A percentile compares a stretch with the other conserved stretches of the same genome.
These are phyloP conservation scores for Nigrospora sphaerica DNA, from an alignment of 2,329 filamentous ascomycete species.

Conservation along the genomic window DNA sequence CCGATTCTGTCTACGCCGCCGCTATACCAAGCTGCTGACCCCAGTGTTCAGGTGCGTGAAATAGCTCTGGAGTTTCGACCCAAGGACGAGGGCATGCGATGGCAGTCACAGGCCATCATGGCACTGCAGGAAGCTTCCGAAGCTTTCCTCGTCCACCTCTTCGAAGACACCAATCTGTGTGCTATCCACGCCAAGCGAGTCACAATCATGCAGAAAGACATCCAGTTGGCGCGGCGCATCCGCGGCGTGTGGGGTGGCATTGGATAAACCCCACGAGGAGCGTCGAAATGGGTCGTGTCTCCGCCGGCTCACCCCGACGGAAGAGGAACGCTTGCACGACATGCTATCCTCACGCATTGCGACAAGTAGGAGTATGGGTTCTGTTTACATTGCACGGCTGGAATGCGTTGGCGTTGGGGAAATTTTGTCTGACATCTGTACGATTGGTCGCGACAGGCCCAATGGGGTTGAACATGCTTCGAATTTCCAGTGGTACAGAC, in stretches of 20 bases:
- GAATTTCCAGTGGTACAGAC: too few relatives aligned
- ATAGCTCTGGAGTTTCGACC: constrained; percentile 61
- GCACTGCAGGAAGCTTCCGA: constrained; percentile 94
- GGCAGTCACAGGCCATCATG: constrained; percentile 92
- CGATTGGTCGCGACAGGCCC: too few relatives aligned
- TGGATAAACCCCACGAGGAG: constrained; percentile 32
- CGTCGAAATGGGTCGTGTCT: too few relatives aligned
- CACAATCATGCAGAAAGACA: constrained; percentile 97
- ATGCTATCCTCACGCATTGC: too few relatives aligned
- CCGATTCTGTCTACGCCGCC: constrained; percentile 27
- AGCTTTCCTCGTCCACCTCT: constrained; percentile 92
- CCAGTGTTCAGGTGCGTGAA: constrained; percentile 72
- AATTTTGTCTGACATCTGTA: too few relatives aligned
- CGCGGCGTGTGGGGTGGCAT: constrained; percentile 68
- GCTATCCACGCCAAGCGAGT: constrained; percentile 95
- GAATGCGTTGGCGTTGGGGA: too few relatives aligned
- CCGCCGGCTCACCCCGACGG: too few relatives aligned
- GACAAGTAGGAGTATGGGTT: too few relatives aligned
- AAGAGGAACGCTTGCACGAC: too few relatives aligned
- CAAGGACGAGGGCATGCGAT: constrained; percentile 66
- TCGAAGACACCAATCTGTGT: constrained; percentile 92
- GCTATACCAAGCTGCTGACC: constrained; percentile 70
- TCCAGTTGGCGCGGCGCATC: constrained; percentile 81
- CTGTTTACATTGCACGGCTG: too few relatives aligned
- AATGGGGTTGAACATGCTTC: too few relatives aligned